Conservation (phyloP, 805 yeast species). For the Kurtzmaniella cleridarum region DNA sequence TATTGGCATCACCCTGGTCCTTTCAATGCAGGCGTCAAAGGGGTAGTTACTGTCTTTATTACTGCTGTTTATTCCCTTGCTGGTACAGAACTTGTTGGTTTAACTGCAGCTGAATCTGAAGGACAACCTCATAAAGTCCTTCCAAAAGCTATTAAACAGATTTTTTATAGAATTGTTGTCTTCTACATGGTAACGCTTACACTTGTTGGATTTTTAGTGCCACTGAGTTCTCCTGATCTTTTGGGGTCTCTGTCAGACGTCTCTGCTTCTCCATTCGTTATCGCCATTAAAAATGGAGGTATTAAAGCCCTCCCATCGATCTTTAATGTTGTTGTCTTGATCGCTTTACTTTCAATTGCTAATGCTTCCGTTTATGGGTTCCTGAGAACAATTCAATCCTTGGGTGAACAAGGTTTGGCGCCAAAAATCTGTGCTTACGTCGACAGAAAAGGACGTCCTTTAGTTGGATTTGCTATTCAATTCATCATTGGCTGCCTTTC, state of each 20-base stretch:
- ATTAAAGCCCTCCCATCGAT: slow-evolving; percentile 34
- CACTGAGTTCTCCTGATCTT: slow-evolving; percentile 32
- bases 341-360: slow-evolving; percentile 37
- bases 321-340: slow-evolving; percentile 35
- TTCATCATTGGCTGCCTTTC: slow-evolving; percentile 34
- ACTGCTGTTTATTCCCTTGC: slow-evolving; percentile 39
- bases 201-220: slow-evolving; percentile 50
- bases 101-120: slow-evolving; percentile 38
- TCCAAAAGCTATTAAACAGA: slow-evolving; percentile 38
- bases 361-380: slow-evolving; percentile 41
- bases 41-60: slow-evolving; percentile 34
- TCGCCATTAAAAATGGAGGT: slow-evolving; percentile 29
- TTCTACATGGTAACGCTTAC: slow-evolving; percentile 42
- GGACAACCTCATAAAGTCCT: slow-evolving; percentile 31
- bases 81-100: slow-evolving; percentile 37
- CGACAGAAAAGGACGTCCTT: slow-evolving; percentile 36
- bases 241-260: slow-evolving; percentile 17
- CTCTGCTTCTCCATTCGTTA: slow-evolving; percentile 27
- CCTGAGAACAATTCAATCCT: slow-evolving; percentile 35
- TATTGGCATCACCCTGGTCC: slow-evolving; percentile 54
- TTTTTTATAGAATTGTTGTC: slow-evolving; percentile 37
- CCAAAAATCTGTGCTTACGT: slow-evolving; percentile 30
- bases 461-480: slow-evolving; percentile 28
- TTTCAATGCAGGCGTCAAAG: slow-evolving; percentile 43
- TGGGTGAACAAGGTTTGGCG: slow-evolving; percentile 37